These are phyloP conservation scores for Penicillium sp. DNA, from an alignment of 2,329 filamentous ascomycete genomes.

Conservation along the genomic window DNA sequence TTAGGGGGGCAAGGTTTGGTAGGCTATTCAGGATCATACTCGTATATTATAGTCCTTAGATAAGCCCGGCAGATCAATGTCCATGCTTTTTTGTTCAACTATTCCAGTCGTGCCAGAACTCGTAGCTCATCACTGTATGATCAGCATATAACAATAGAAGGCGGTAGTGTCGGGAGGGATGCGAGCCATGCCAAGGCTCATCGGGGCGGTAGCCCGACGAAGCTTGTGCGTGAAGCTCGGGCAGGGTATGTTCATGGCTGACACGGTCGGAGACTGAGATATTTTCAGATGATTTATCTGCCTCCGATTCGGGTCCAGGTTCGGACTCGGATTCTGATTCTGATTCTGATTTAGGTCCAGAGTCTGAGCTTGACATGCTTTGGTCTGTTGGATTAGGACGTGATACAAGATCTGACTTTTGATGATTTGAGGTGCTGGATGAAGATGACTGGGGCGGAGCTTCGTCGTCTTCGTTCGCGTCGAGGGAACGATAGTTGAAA, in stretches of 20 bases:
- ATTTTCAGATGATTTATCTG: not conserved
- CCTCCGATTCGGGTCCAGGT: not conserved
- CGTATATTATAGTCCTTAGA: not conserved
- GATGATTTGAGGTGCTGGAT: not conserved
- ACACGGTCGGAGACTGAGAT: not conserved
- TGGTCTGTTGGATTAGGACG: not conserved
- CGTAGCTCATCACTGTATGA: slow-evolving; percentile 60
- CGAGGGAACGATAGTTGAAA: slow-evolving; percentile 21
- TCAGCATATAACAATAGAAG: slow-evolving; percentile 59
- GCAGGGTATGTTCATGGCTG: slow-evolving; percentile 24
- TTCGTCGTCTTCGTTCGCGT: slow-evolving; percentile 11
- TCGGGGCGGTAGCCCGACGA: slow-evolving; percentile 32
- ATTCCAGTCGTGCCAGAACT: slow-evolving; percentile 51
- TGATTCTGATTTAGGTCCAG: not conserved
- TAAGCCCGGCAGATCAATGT: not conserved
- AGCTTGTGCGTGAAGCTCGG: slow-evolving; percentile 37
- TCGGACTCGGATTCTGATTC: not conserved
- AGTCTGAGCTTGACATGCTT: not conserved
- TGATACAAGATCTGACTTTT: not conserved
- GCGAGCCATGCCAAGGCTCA: slow-evolving; percentile 41
- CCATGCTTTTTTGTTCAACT: not conserved
- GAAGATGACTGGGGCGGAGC: slow-evolving; percentile 13
- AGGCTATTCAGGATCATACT: not conserved
- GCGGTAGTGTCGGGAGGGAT: slow-evolving; percentile 48
- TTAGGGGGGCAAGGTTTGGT: not conserved